phyloP scores from a whole-genome alignment of 2,329 filamentous ascomycete genomes.

The Microdochium bolleyi region DNA sequence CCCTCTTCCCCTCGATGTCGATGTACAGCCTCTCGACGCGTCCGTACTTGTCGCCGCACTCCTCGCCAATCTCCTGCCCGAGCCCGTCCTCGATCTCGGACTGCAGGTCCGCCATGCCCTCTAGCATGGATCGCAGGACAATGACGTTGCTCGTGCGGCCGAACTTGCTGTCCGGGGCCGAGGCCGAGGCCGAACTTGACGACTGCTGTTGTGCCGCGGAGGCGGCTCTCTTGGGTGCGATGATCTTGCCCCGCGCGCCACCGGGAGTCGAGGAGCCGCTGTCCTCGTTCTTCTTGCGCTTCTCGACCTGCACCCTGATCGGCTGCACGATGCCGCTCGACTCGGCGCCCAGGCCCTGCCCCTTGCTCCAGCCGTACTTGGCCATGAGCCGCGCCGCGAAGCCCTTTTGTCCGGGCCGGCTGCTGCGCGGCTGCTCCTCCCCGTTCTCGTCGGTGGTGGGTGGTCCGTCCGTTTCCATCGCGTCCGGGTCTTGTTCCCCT shows the following conservation, averaged over 20 bases:
- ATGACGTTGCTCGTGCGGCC: constrained; percentile 76
- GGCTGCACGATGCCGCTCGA: constrained; percentile 79
- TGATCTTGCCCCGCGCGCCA: constrained; percentile 63
- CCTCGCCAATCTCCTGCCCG: constrained; percentile 91
- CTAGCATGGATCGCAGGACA: constrained; percentile 75
- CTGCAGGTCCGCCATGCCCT: constrained; percentile 68
- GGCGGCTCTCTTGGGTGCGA: constrained; percentile 51
- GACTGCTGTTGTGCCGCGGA: constrained; percentile 13
- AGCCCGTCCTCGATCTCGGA: constrained; percentile 69
- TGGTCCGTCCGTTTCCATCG: constrained; percentile 26
- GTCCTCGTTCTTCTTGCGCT: constrained; percentile 73
- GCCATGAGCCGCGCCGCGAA: constrained; percentile 85
- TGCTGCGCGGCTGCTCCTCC: constrained; percentile 41
- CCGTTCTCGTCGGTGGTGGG: constrained; percentile 8
- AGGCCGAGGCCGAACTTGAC: constrained; percentile 8
- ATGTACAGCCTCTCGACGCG: constrained; percentile 75
- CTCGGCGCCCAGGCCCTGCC: constrained; percentile 76
- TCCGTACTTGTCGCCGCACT: constrained; percentile 85
- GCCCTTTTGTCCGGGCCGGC: constrained; percentile 69
- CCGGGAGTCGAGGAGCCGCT: constrained; percentile 67
- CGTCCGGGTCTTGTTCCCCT: constrained; percentile 25
- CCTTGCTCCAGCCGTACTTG: constrained; percentile 91
- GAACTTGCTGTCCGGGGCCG: constrained; percentile 41
- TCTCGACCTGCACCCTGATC: constrained; percentile 76
- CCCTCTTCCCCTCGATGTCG: constrained; percentile 53